Conservation (phyloP, 768 basidiomycete genomes). For the Boletus fagicola region DNA sequence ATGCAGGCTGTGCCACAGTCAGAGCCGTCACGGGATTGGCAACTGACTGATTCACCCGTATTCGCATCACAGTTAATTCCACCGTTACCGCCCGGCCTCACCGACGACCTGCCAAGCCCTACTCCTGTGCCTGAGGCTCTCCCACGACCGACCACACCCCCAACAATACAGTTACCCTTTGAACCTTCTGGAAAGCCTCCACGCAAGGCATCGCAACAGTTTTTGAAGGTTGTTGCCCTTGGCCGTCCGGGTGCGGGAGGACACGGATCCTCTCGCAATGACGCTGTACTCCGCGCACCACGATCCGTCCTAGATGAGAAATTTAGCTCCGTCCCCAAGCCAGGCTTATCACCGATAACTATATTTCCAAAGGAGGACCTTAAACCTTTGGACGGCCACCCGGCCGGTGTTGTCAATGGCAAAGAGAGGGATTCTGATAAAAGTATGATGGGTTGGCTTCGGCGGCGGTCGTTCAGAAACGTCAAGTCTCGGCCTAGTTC, state of each 20-base stretch:
- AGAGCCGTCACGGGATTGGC: constrained; percentile 13
- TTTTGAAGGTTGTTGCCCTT: constrained; percentile 18
- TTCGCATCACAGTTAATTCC: constrained; percentile 25
- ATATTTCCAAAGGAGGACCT: constrained; percentile 22
- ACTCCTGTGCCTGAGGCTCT: constrained; percentile 14
- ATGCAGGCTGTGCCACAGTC: constrained; percentile 14
- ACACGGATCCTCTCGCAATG: constrained; percentile 16
- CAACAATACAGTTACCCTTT: constrained; percentile 18
- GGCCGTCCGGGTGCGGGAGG: constrained; percentile 15
- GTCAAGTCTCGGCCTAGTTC: constrained; percentile 24
- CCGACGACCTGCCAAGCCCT: constrained; percentile 23
- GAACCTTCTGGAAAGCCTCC: constrained; percentile 22
- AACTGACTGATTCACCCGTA: constrained; percentile 27
- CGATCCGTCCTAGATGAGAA: constrained; percentile 27
- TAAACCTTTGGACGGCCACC: constrained; percentile 29
- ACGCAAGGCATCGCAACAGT: constrained; percentile 21
- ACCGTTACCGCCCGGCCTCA: constrained; percentile 39
- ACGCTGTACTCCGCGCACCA: constrained; percentile 23
- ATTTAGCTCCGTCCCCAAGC: constrained; percentile 6
- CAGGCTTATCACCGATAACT: constrained; percentile 12
- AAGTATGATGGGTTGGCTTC: constrained; percentile 36
- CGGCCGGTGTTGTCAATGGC: constrained; percentile 28
- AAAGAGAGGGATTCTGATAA: constrained; percentile 42
- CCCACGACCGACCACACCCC: constrained; percentile 21
- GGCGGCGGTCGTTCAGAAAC: constrained; percentile 24